Conservation (phyloP, 106 monocot species). For the Hemerocallis citrina region DNA sequence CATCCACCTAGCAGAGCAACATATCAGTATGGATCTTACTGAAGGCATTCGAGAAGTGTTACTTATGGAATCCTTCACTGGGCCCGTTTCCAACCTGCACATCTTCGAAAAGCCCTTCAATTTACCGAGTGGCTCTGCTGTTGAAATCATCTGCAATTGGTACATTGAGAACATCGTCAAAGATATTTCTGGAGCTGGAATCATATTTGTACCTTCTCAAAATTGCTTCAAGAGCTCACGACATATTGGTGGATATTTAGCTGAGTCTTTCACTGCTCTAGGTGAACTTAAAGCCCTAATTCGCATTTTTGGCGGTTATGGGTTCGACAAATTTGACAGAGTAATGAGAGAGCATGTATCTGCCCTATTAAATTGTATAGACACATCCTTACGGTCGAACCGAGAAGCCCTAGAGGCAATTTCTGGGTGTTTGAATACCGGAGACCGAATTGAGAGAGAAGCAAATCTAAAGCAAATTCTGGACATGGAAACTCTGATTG, state of each 20-base stretch:
- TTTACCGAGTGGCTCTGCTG: slow-evolving; percentile 47
- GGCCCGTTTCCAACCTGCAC: slow-evolving; percentile 52
- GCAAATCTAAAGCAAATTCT: slow-evolving; percentile 77
- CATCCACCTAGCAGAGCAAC: slow-evolving; percentile 85
- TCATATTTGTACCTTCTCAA: slow-evolving; percentile 42
- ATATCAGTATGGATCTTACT: slow-evolving; percentile 95
- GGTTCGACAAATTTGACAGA: slow-evolving; percentile 68
- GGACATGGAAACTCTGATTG: slow-evolving; percentile 70
- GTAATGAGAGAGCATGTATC: slow-evolving; percentile 56
- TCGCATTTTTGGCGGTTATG: slow-evolving; percentile 82
- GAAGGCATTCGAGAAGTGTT: slow-evolving; percentile 82
- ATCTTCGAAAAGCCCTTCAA: slow-evolving; percentile 36
- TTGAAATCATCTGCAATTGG: slow-evolving; percentile 69
- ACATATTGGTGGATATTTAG: slow-evolving; percentile 45
- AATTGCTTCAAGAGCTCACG: slow-evolving; percentile 75
- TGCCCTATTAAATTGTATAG: slow-evolving; percentile 76
- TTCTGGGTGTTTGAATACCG: slow-evolving; percentile 48
- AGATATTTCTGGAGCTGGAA: slow-evolving; percentile 47
- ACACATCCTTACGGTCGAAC: slow-evolving; percentile 64
- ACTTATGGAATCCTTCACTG: slow-evolving; percentile 60
- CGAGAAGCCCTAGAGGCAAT: slow-evolving; percentile 75
- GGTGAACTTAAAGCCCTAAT: slow-evolving; percentile 72
- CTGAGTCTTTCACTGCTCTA: slow-evolving; percentile 61
- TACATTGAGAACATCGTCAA: slow-evolving; percentile 87
- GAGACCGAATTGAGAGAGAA: slow-evolving; percentile 75